These are phyloP conservation scores for Annulohypoxylon nitens DNA, from an alignment of 495 filamentous ascomycete genomes.

Conservation along the genomic window DNA sequence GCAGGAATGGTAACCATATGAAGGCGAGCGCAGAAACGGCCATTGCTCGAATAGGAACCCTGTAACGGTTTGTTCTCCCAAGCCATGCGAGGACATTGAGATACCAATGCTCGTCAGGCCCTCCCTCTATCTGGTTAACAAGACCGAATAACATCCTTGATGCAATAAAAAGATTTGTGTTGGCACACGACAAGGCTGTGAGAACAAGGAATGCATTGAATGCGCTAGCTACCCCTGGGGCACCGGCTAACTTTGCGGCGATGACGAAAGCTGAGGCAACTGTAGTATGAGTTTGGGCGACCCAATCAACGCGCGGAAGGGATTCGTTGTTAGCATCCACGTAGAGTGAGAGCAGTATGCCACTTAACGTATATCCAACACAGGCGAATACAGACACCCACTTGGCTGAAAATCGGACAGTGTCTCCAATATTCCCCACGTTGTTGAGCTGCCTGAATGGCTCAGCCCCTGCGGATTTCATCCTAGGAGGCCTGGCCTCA, in stretches of 20 bases:
- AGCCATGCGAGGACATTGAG: conserved; percentile 46
- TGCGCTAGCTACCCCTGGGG: conserved; percentile 15
- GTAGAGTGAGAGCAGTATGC: conserved; percentile 31
- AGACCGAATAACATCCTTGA: conserved; percentile 59
- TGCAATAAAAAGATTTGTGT: conserved; percentile 59
- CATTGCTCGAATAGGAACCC: conserved; percentile 59
- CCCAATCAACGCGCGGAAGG: conserved; percentile 42
- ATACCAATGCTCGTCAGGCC: conserved; percentile 47
- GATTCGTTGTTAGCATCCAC: conserved; percentile 25
- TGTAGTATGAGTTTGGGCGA: background rate
- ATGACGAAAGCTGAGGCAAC: conserved; percentile 56
- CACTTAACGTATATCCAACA: conserved; percentile 48
- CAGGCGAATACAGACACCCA: conserved; percentile 53
- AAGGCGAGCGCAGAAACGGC: conserved; percentile 50
- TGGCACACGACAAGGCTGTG: conserved; percentile 48
- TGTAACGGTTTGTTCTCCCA: conserved; percentile 56
- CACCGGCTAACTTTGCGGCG: conserved; percentile 46
- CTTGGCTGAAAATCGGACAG: conserved; percentile 47
- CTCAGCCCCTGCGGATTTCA: background rate
- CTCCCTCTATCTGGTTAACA: conserved; percentile 49
- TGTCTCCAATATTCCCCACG: conserved; percentile 45
- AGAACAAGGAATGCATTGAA: conserved; percentile 49
- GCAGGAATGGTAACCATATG: conserved; percentile 48
- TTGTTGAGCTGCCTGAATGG: background rate
- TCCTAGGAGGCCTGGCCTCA: conserved; percentile 53